phyloP scores from a whole-genome alignment of 2,329 filamentous ascomycete genomes.

The Ophiostoma novo-ulmi region DNA sequence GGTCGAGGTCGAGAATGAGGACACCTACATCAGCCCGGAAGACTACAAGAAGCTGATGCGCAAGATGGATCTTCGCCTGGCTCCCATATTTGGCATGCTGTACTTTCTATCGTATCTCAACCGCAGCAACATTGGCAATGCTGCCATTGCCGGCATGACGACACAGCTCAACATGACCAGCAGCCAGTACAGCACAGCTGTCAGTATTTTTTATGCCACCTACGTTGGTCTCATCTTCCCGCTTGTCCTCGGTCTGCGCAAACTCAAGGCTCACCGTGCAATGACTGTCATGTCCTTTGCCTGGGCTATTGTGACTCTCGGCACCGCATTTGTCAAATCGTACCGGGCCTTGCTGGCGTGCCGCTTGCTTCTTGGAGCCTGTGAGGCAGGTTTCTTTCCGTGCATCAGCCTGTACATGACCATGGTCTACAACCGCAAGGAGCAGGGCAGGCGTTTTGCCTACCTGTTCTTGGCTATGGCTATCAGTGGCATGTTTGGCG shows the following conservation, averaged over 20 bases:
- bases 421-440: background rate
- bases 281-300: background rate
- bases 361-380: background rate
- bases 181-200: background rate
- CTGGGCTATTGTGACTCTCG: background rate
- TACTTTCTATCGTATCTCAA: constrained; percentile 62
- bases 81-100: constrained; percentile 33
- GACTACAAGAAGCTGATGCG: background rate
- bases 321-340: background rate
- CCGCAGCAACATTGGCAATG: constrained; percentile 41
- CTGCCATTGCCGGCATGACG: constrained; percentile 33
- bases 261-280: background rate
- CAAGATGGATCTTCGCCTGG: background rate
- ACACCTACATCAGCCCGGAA: background rate
- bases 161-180: constrained; percentile 55
- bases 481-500: background rate
- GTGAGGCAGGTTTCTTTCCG: background rate
- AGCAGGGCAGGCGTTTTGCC: background rate
- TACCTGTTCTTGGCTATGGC: background rate
- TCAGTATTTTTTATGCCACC: background rate
- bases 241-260: background rate
- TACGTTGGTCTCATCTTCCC: background rate
- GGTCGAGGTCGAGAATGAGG: background rate
- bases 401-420: background rate
- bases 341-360: background rate